These are phyloP conservation scores for Byssoonygena ceratinophila DNA, from an alignment of 2,329 filamentous ascomycete species.

Conservation along the genomic window DNA sequence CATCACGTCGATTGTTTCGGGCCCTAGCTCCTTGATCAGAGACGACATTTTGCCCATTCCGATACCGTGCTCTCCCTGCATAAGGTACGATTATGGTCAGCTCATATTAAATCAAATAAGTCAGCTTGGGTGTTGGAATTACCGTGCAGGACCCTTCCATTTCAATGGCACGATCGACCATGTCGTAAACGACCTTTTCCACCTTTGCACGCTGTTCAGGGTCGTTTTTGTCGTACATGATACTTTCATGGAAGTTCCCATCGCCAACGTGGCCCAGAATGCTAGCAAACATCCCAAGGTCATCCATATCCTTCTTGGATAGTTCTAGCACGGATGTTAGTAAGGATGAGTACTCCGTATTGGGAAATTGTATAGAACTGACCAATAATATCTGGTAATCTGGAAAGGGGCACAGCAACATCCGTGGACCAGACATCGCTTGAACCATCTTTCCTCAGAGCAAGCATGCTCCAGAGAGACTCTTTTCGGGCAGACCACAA, in stretches of 20 bases:
- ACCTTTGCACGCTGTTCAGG: conserved; percentile 62
- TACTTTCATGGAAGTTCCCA: conserved; percentile 88
- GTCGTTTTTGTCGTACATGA: conserved; percentile 69
- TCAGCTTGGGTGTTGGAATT: conserved; percentile 17
- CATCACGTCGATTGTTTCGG: conserved; percentile 75
- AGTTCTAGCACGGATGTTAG: conserved; percentile 47
- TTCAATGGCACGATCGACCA: conserved; percentile 80
- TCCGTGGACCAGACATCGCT: conserved; percentile 52
- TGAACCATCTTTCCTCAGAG: conserved; percentile 44
- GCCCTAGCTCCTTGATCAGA: conserved; percentile 66
- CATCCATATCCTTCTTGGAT: conserved; percentile 80
- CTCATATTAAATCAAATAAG: background rate
- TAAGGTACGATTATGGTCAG: background rate
- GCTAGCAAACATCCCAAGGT: conserved; percentile 74
- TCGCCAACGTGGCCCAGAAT: conserved; percentile 86
- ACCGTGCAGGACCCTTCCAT: conserved; percentile 87
- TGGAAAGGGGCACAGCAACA: conserved; percentile 51
- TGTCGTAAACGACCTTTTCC: conserved; percentile 71
- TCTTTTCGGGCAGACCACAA: conserved; percentile 53
- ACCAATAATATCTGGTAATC: conserved; percentile 53
- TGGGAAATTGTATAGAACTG: conserved; percentile 15
- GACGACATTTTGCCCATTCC: conserved; percentile 79
- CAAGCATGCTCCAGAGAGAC: conserved; percentile 51
- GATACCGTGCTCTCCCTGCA: conserved; percentile 67
- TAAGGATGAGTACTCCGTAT: background rate